Evolutionary conservation across 2,329 filamentous ascomycete genomes (phyloP), one percentile per base, ranked within the genome.

Genomic region (Pseudogymnoascus sp.): DNA sequence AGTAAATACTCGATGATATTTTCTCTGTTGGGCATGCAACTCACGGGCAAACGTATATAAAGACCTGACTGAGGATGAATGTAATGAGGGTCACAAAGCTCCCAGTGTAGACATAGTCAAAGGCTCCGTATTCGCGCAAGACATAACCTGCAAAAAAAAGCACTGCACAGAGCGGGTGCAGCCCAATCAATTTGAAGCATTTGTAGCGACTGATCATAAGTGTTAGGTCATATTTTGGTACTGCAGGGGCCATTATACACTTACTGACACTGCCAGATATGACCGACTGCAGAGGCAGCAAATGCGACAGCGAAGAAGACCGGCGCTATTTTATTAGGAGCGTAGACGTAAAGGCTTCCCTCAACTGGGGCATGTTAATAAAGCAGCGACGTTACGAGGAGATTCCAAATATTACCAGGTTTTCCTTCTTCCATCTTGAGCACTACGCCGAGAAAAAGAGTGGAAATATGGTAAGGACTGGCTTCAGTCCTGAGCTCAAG

Each of bases 81-180:
- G 76, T 66, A 21, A 77, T 71, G 33, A 78, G 69, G 26, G 33
- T 78, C 4, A 33, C n/a, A 33, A 57, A 19, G 50, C 10, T 33
- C 2, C 50, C 50, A 33, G 50, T 69, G 26, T 76, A 79, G 2
- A 78, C 68, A 60, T 80, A 78, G 66, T 83, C 70, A 67, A 76
- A 79, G 1, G 82, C 77, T 0, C 80, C 81, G 42, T 78, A 78
- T 67, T 78, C 78, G 4, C 83, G 78, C 42, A 81, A 69, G 5
- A 78, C 75, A 70, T 85, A 86, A n/a, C 84, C 83, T 2, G 73
- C 76, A 0, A 78, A 77, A 72, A 85, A 84, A 38, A 86, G 70
- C 1, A 81, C 69, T 13, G 78, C 77, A 62, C 79, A 83, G 69
- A 82, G 77, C 9, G 81, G 77, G 26, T 83, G 81, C 4, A 86